Conservation (phyloP, 2,329 filamentous ascomycete species). For the Aspergillus pseudoglaucus region DNA sequence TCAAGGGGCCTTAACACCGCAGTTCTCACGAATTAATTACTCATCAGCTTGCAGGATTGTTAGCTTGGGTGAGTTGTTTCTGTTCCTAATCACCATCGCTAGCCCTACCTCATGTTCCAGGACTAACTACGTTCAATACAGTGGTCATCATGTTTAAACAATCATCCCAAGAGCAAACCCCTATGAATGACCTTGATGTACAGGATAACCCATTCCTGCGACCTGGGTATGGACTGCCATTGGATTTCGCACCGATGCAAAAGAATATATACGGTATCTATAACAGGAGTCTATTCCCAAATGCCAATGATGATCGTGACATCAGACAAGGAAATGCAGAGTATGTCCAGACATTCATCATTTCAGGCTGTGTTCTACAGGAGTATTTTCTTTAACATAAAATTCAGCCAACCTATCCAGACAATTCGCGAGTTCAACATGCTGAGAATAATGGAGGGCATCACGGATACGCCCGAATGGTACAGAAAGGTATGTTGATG, state of each 20-base stretch:
- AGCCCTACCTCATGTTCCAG: too few relatives aligned
- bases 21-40: not conserved
- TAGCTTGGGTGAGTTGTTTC: not conserved
- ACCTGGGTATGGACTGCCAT: constrained; percentile 28
- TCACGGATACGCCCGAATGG: constrained; percentile 39
- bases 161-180: constrained; percentile 4
- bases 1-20: not conserved
- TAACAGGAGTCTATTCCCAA: constrained; percentile 25
- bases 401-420: constrained; percentile 19
- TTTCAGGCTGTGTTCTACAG: not conserved
- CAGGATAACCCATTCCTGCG: constrained; percentile 17
- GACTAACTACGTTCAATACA: not conserved
- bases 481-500: constrained; percentile 24
- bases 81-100: not conserved
- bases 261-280: constrained; percentile 24
- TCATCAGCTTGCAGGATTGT: not conserved
- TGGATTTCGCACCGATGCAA: constrained; percentile 19
- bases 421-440: constrained; percentile 35
- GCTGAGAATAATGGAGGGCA: constrained; percentile 32
- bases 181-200: constrained; percentile 4
- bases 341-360: constrained; percentile 9
- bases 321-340: constrained; percentile 23
- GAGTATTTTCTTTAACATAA: not conserved
- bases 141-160: constrained; percentile 17
- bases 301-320: constrained; percentile 26